Evolutionary conservation across 176 grass and related monocot species (phyloP).

Genomic region (Aegilops sharonensis): DNA sequence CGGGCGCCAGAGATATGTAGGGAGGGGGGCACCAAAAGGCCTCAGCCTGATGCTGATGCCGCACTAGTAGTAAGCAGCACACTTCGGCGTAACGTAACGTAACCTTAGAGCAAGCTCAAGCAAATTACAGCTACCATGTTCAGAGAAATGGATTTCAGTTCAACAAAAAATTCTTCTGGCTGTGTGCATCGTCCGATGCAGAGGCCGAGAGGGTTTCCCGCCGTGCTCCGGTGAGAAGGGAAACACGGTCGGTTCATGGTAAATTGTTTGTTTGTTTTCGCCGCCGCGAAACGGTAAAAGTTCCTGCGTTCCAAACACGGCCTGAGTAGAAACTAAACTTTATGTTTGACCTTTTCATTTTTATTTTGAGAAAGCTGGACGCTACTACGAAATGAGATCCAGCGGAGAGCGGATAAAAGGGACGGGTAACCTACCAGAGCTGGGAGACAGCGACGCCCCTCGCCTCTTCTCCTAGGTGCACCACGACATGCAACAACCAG

Average conservation of each 20-base stretch:
- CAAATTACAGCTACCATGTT: no score
- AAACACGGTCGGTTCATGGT: neutral
- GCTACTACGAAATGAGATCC: conserved; percentile 40
- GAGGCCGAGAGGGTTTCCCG: no score
- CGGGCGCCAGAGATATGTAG: neutral
- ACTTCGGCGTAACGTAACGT: no score
- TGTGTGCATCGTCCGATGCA: neutral
- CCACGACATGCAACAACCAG: neutral
- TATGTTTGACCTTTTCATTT: neutral
- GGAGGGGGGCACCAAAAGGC: neutral
- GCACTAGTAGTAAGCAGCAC: neutral
- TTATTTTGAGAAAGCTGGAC: neutral
- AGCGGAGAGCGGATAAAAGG: conserved; percentile 35
- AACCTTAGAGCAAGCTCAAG: no score
- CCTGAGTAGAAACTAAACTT: neutral
- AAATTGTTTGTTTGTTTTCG: no score
- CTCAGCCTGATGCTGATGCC: conserved; percentile 13
- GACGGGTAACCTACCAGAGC: conserved; percentile 41
- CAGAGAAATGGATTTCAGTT: no score
- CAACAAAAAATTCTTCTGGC: no score
- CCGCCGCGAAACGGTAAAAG: no score
- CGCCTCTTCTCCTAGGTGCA: conserved; percentile 6
- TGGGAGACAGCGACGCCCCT: conserved; percentile 34
- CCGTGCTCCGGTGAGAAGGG: no score
- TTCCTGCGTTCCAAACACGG: neutral